These are phyloP conservation scores for Arachnopeziza araneosa DNA, from an alignment of 2,329 filamentous ascomycete species.

Conservation along the genomic window DNA sequence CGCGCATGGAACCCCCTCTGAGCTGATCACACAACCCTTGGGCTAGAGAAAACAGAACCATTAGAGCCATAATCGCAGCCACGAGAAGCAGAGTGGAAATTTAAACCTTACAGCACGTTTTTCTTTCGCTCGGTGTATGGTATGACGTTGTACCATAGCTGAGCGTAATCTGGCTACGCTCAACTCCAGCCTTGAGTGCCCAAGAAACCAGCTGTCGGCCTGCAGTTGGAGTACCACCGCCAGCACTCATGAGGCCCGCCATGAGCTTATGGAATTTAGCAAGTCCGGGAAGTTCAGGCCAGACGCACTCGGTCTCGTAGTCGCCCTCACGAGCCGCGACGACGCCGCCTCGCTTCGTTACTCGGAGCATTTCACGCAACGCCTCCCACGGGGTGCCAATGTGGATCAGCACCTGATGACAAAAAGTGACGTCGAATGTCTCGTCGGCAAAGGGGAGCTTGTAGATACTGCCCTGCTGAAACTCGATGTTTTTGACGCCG, in stretches of 20 bases:
- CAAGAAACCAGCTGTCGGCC: constrained; percentile 28
- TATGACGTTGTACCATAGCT: constrained; percentile 21
- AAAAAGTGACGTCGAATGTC: constrained; percentile 53
- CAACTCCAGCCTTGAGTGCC: constrained; percentile 25
- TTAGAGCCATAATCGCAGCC: constrained; percentile 14
- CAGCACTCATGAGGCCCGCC: constrained; percentile 12
- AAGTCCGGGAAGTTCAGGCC: constrained; percentile 28
- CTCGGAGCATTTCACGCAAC: constrained; percentile 48
- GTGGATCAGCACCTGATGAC: constrained; percentile 54
- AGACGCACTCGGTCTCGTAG: constrained; percentile 29
- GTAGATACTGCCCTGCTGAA: constrained; percentile 22
- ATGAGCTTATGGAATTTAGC: constrained; percentile 24
- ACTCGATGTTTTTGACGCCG: constrained; percentile 22
- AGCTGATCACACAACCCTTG: constrained; percentile 19
- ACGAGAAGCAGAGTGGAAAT: constrained; percentile 7
- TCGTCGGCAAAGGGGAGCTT: constrained; percentile 38
- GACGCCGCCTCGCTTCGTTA: constrained; percentile 47
- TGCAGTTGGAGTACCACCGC: constrained; percentile 20
- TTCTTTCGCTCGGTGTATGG: constrained; percentile 17
- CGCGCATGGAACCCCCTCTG: constrained; percentile 20
- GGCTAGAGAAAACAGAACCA: constrained; percentile 16
- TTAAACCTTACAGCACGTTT: constrained; percentile 18
- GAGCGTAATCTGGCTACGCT: constrained; percentile 12
- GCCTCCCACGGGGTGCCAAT: constrained; percentile 44
- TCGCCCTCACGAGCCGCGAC: constrained; percentile 41